Evolutionary conservation across 345 rosid genomes (phyloP), one percentile per base, ranked within the genome.

Genomic region (Sisymbrium irio): DNA sequence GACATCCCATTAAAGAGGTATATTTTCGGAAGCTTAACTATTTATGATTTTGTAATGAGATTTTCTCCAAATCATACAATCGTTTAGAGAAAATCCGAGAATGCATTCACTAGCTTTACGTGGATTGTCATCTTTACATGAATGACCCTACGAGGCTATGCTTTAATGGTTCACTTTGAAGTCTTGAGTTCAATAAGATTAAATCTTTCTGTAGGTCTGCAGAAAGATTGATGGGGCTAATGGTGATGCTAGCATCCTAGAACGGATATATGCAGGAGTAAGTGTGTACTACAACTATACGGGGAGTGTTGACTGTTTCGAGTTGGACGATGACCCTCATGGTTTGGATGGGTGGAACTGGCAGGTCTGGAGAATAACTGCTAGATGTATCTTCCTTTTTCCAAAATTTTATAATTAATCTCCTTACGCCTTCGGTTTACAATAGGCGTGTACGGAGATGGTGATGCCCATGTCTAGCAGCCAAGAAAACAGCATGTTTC

Each of bases 251-350:
- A 85, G 85, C 80, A 81, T 82, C 80, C 55, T 85, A 79, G 89
- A 91, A 36, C 85, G 95, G 51, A 82, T 91, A 83, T 89, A 83
- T 65, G 83, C 83, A 69, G 98, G 96, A 61, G 76, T 85, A 46
- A 85, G 83, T 42, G 72, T 91, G 46, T 91, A 87, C 70, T 91
- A 94, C 85, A 94, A 94, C 82, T 89, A 83, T 63, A 89, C 91
- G 2, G 96, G 98, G 59, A 67, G 79, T 11, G 84, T 81, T 51
- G 80, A 79, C 59, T 89, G 98, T 85, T 91, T 91, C 73, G 50
- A 94, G 82, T 85, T 91, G 72, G 97, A 87, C 65, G 96, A 94
- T 80, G 97, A 94, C 82, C 98, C 97, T 63, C 98, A 94, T 71
- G 97, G 97, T 74, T 75, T 89, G 83, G 83, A 81, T 79, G 95